A percentile compares a stretch with the other conserved stretches of the same genome.
Evolutionary conservation across 495 filamentous ascomycete genomes (phyloP).

Genomic region (Aspergillus taichungensis): DNA sequence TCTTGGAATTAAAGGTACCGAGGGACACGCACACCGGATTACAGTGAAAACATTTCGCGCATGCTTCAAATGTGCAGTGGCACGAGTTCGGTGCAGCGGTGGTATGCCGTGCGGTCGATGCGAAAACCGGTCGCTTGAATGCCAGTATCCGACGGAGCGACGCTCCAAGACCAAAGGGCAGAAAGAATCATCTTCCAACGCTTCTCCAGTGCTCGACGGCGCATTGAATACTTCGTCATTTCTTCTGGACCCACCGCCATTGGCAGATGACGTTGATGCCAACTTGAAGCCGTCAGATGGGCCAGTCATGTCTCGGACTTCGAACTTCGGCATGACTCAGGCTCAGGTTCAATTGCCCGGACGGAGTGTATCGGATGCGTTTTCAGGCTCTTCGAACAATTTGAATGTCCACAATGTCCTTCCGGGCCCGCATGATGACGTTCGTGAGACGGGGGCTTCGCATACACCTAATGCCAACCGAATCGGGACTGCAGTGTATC

Average conservation of each 20-base stretch:
- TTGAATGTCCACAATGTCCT: too few relatives aligned
- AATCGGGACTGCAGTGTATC: neutral
- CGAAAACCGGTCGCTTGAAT: constrained; percentile 40
- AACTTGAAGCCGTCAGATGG: too few relatives aligned
- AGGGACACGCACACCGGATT: constrained; percentile 32
- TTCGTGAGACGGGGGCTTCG: constrained; percentile 1
- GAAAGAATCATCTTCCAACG: constrained; percentile 7
- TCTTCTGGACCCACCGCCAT: neutral
- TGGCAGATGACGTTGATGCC: too few relatives aligned
- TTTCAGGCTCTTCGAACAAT: too few relatives aligned
- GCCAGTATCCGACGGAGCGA: constrained; percentile 41
- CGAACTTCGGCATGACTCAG: too few relatives aligned
- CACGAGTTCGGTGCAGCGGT: constrained; percentile 48
- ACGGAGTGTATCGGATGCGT: too few relatives aligned
- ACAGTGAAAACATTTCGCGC: constrained; percentile 44
- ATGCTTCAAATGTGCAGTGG: constrained; percentile 47
- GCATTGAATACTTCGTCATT: constrained; percentile 9
- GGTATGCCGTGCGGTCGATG: constrained; percentile 46
- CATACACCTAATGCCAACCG: constrained; percentile 7
- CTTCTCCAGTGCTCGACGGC: constrained; percentile 7
- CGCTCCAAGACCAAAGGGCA: constrained; percentile 29
- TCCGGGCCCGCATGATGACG: neutral
- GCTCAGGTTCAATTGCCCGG: too few relatives aligned
- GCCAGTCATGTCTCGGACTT: too few relatives aligned
- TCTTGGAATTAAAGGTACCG: constrained; percentile 26